Conservation (phyloP, 495 filamentous ascomycete genomes). For the Penicillium herquei region DNA sequence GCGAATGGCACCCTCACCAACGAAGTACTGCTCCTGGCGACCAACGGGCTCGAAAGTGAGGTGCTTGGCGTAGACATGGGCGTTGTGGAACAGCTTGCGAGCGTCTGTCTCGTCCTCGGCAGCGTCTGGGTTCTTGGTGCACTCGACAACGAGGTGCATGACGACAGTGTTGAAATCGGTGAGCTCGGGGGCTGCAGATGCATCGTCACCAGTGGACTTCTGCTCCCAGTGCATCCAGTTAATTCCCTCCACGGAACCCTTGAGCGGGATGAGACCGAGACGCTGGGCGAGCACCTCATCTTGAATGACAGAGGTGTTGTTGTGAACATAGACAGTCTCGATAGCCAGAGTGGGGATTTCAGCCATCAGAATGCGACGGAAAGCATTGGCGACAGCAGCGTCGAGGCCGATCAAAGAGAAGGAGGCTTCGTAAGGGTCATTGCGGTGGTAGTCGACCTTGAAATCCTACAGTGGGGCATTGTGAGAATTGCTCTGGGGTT, state of each 20-base stretch:
- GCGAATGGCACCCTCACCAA: constrained; percentile 59
- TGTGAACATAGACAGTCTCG: constrained; percentile 82
- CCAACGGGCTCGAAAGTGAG: constrained; percentile 74
- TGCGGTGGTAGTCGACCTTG: constrained; percentile 77
- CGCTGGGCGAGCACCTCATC: constrained; percentile 92
- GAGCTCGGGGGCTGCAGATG: constrained; percentile 42
- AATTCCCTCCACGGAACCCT: constrained; percentile 70
- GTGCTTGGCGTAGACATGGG: constrained; percentile 83
- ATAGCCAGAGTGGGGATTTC: constrained; percentile 94
- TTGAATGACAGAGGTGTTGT: constrained; percentile 96
- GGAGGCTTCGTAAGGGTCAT: constrained; percentile 67
- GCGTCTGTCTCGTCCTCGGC: constrained; percentile 72
- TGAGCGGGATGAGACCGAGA: constrained; percentile 86
- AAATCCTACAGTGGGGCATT: constrained; percentile 50
- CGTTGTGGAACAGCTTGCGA: constrained; percentile 75
- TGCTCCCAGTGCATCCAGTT: constrained; percentile 76
- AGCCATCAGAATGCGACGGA: constrained; percentile 93
- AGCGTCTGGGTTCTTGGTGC: constrained; percentile 72
- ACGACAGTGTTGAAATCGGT: constrained; percentile 80
- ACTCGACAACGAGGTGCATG: constrained; percentile 68
- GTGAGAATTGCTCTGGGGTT: constrained; percentile 6
- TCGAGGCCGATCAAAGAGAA: constrained; percentile 93
- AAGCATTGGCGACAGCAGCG: constrained; percentile 93
- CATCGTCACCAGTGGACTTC: constrained; percentile 51
- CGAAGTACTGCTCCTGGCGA: constrained; percentile 67